A percentile compares a stretch with the other conserved stretches of the same genome.
phyloP scores from a whole-genome alignment of 139 green algal species.

The Auxenochlorella pyrenoidosa region DNA sequence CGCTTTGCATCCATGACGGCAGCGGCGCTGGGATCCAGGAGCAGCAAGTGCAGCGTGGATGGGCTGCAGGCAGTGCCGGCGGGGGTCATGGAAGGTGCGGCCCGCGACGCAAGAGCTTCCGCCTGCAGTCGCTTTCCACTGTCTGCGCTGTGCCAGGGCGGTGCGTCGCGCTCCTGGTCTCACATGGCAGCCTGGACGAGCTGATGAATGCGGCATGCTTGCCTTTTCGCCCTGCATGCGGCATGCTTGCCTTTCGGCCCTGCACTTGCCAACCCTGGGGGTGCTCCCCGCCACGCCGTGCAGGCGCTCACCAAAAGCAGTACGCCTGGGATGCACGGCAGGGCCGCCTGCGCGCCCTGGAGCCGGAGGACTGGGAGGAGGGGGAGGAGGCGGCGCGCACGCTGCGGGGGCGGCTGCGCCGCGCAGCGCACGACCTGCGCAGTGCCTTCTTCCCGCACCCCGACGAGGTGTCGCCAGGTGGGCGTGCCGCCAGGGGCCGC shows the following conservation, averaged over 20 bases:
- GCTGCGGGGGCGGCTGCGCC: constrained; percentile 21
- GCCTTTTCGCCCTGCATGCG: too few relatives aligned
- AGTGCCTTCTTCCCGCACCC: constrained; percentile 45
- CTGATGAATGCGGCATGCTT: too few relatives aligned
- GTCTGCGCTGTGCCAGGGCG: too few relatives aligned
- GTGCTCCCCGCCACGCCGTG: not conserved
- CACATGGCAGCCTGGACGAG: too few relatives aligned
- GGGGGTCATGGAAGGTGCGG: constrained; percentile 1
- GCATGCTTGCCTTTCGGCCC: too few relatives aligned
- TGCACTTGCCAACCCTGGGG: not conserved
- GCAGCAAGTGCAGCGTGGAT: not conserved
- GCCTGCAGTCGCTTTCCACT: too few relatives aligned
- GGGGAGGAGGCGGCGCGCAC: not conserved
- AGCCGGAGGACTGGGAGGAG: constrained; percentile 27
- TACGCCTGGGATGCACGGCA: constrained; percentile 31
- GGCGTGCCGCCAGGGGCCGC: too few relatives aligned
- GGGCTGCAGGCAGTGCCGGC: constrained; percentile 23
- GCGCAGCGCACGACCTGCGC: constrained; percentile 12
- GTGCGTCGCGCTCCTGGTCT: too few relatives aligned
- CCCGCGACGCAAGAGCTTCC: not conserved
- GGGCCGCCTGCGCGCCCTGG: constrained; percentile 16
- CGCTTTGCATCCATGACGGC: constrained; percentile 11
- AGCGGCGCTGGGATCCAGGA: not conserved
- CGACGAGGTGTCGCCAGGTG: constrained; percentile 26
- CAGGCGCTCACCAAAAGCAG: constrained; percentile 30